Evolutionary conservation across 306 rosid species (phyloP), one percentile per base, ranked within the genome.

Genomic region (Erythrophleum fordii): DNA sequence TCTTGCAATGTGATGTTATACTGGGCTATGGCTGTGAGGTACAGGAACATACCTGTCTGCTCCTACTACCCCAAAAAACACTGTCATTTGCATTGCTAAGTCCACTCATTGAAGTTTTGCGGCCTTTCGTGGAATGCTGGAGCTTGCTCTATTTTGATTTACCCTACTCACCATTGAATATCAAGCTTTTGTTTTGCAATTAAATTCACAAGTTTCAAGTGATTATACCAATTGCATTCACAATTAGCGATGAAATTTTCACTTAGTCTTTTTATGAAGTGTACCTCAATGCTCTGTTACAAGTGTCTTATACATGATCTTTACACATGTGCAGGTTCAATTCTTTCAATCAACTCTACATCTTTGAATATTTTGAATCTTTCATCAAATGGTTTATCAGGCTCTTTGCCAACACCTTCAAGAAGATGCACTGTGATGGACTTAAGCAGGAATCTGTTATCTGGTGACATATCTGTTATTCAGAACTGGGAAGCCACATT

Each of bases 371-470:
- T 60, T 71, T 80, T 95, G 92, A 89, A 95, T 84, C 92, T 95
- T 78, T 95, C 99, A 14, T 83, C 90, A 8, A 95, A 95, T 86
- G 75, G 86, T 82, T 85, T 95, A 82, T 93, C 97, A 9, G 97
- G 97, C 74, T 62, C 86, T 62, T 81, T 93, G 89, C 97, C 97
- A 68, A 55, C 80, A 62, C 67, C 83, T 58, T 64, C 85, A 84
- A 79, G 69, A 71, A 84, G 81, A 41, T 88, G 92, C 84, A 77
- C 73, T 1, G 77, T 77, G 65, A 42, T 93, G 68, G 97, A 91
- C 77, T 86, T 93, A 72, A 93, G 98, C 89, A 74, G 80, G 76
- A 91, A 93, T 82, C 76, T 73, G 87, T 83, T 93, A 55, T 76
- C 89, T 45, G 97, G 92, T 71, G 91, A 91, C 77, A 76, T 93